Evolutionary conservation across 768 basidiomycete species (phyloP).

Genomic region (Psilocybe tampanensis): DNA sequence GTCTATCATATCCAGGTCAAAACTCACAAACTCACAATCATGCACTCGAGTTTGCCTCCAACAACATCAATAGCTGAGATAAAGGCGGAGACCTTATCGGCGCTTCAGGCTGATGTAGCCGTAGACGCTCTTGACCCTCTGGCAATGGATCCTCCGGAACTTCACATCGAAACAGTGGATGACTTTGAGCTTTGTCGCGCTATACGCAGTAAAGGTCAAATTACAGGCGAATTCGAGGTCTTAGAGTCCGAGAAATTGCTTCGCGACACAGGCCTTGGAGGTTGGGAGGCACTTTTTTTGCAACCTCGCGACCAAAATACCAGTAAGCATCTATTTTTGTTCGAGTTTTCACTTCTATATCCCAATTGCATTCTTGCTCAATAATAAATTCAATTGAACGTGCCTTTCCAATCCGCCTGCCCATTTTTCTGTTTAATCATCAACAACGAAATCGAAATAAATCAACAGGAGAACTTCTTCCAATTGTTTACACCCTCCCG

Average conservation of each 20-base stretch:
- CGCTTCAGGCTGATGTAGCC: slow-evolving; percentile 54
- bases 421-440: slow-evolving; percentile 5
- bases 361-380: slow-evolving; percentile 1
- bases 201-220: slow-evolving; percentile 53
- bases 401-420: neutral
- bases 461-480: slow-evolving; percentile 50
- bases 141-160: slow-evolving; percentile 27
- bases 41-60: slow-evolving; percentile 53
- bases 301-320: slow-evolving; percentile 61
- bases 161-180: slow-evolving; percentile 23
- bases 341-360: neutral
- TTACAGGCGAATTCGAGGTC: slow-evolving; percentile 52
- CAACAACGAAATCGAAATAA: slow-evolving; percentile 14
- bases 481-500: slow-evolving; percentile 61
- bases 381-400: slow-evolving; percentile 2
- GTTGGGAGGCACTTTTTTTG: slow-evolving; percentile 72
- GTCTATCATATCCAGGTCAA: slow-evolving; percentile 71
- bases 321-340: slow-evolving; percentile 49
- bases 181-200: slow-evolving; percentile 71
- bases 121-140: slow-evolving; percentile 27
- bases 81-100: slow-evolving; percentile 65
- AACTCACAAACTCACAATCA: slow-evolving; percentile 70
- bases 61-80: slow-evolving; percentile 56
- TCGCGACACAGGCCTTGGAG: slow-evolving; percentile 52
- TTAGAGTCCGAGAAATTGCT: slow-evolving; percentile 45